phyloP scores from a whole-genome alignment of 2,329 filamentous ascomycete genomes.

The Aspergillus puulaauensis region DNA sequence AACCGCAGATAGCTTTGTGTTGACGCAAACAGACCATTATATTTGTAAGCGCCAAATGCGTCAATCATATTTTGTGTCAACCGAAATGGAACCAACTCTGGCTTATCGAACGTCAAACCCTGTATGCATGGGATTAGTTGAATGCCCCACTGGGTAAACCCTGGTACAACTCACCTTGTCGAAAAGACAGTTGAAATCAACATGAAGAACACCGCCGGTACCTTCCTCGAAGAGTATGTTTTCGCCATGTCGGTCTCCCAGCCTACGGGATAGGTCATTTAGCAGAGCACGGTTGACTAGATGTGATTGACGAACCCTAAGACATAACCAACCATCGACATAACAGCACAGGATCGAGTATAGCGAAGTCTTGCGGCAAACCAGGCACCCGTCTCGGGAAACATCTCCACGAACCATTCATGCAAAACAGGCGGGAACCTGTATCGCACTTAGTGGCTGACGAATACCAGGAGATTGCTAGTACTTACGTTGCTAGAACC shows the following conservation, averaged over 20 bases:
- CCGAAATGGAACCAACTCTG: slow-evolving; percentile 92
- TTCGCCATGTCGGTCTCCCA: slow-evolving; percentile 94
- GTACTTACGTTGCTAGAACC: slow-evolving; percentile 48
- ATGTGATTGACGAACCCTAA: slow-evolving; percentile 55
- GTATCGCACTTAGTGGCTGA: slow-evolving; percentile 18
- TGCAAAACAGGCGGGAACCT: slow-evolving; percentile 82
- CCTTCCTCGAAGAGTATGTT: slow-evolving; percentile 95
- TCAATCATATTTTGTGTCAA: slow-evolving; percentile 98
- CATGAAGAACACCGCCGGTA: slow-evolving; percentile 91
- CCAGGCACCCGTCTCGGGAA: slow-evolving; percentile 90
- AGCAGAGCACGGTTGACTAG: not conserved
- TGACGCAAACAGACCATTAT: slow-evolving; percentile 59
- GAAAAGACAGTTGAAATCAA: slow-evolving; percentile 99
- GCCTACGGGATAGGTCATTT: slow-evolving; percentile 38
- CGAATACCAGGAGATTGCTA: not conserved
- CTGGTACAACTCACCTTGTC: slow-evolving; percentile 62
- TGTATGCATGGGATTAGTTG: slow-evolving; percentile 13
- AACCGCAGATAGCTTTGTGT: not conserved
- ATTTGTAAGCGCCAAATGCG: slow-evolving; percentile 92
- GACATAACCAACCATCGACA: slow-evolving; percentile 99
- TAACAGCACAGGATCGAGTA: slow-evolving; percentile 91
- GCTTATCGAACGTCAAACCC: slow-evolving; percentile 89
- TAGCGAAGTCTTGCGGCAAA: slow-evolving; percentile 85
- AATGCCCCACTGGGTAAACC: not conserved
- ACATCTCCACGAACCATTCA: slow-evolving; percentile 94